These are phyloP conservation scores for Mucor sp. DNA, from an alignment of 371 early-diverging fungal genomes.

Conservation along the genomic window DNA sequence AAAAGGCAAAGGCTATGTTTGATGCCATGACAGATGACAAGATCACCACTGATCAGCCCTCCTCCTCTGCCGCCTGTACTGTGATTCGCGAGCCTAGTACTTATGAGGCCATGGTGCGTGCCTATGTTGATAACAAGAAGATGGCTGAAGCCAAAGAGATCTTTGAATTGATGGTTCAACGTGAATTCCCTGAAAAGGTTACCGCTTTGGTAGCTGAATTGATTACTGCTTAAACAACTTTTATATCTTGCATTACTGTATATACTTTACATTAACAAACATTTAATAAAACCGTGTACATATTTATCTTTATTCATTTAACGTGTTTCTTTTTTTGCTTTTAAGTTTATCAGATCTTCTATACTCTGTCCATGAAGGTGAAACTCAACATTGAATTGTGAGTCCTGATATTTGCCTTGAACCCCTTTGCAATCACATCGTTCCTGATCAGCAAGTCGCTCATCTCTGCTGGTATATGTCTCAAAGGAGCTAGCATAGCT, in stretches of 20 bases:
- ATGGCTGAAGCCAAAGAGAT: constrained; percentile 44
- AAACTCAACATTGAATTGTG: no score
- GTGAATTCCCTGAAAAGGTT: constrained; percentile 55
- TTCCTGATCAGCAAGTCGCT: no score
- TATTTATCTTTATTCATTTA: neutral
- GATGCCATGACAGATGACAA: constrained; percentile 58
- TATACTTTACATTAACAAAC: neutral
- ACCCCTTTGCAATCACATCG: no score
- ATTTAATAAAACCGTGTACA: neutral
- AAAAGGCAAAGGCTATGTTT: constrained; percentile 55
- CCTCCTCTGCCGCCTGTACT: neutral
- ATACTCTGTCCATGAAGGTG: no score
- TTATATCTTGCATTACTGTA: neutral
- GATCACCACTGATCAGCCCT: neutral
- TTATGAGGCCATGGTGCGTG: constrained; percentile 65
- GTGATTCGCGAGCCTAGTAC: constrained; percentile 67
- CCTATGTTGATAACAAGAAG: constrained; percentile 54
- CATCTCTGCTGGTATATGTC: no score
- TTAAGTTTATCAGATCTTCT: neutral
- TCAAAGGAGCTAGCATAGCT: no score
- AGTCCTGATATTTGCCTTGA: no score
- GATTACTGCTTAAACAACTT: constrained; percentile 11
- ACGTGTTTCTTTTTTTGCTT: neutral
- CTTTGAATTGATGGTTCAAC: constrained; percentile 43
- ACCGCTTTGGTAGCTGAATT: constrained; percentile 45